Conservation (phyloP, 805 yeast genomes). For the Candida maris region DNA sequence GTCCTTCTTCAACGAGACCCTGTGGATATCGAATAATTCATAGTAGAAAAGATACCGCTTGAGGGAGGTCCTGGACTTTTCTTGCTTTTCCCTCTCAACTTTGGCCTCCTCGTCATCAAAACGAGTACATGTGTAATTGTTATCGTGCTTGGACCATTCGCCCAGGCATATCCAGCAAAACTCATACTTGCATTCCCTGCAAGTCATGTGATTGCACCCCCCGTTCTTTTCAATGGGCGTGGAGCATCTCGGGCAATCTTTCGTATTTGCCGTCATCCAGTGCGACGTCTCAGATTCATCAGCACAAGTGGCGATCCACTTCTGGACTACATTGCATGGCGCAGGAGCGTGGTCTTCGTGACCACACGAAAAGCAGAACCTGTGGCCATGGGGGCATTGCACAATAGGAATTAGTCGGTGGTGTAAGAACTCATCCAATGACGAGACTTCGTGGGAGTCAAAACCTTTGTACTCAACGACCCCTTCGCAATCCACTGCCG, state of each 20-base stretch:
- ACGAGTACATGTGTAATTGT: slow-evolving; percentile 57
- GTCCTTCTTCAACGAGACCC: slow-evolving; percentile 72
- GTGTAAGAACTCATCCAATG: slow-evolving; percentile 24
- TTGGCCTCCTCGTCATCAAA: slow-evolving; percentile 44
- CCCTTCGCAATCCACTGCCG: slow-evolving; percentile 72
- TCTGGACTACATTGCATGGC: slow-evolving; percentile 65
- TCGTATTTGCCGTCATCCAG: slow-evolving; percentile 85
- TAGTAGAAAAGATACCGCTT: slow-evolving; percentile 72
- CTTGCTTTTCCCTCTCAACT: slow-evolving; percentile 37
- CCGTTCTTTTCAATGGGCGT: slow-evolving; percentile 87
- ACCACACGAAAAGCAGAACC: slow-evolving; percentile 76
- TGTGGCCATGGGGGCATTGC: slow-evolving; percentile 59
- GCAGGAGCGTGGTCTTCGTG: slow-evolving; percentile 78
- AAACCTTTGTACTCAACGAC: slow-evolving; percentile 42
- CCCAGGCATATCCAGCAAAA: slow-evolving; percentile 93
- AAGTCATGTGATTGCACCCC: slow-evolving; percentile 96
- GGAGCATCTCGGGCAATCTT: slow-evolving; percentile 79
- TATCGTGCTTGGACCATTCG: slow-evolving; percentile 69
- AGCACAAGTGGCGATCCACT: slow-evolving; percentile 75
- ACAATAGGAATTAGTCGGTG: slow-evolving; percentile 57
- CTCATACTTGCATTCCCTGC: slow-evolving; percentile 69
- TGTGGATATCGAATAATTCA: slow-evolving; percentile 71
- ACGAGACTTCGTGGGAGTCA: slow-evolving; percentile 27
- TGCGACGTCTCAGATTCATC: slow-evolving; percentile 86
- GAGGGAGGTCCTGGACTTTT: slow-evolving; percentile 45